These are phyloP conservation scores for Myxozyma vanderwaltii DNA, from an alignment of 805 yeast species.

Conservation along the genomic window DNA sequence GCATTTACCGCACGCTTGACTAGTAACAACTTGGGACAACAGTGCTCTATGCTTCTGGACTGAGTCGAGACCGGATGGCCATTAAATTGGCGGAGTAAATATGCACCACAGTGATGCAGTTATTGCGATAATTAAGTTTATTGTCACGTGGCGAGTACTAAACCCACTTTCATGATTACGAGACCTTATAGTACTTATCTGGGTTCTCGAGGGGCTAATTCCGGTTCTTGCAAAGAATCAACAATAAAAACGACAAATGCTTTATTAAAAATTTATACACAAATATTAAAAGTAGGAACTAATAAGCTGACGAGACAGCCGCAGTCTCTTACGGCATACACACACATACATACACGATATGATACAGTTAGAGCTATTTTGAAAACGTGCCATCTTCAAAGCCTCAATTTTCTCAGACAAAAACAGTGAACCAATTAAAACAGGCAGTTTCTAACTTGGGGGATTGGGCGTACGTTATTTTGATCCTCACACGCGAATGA, in stretches of 20 bases:
- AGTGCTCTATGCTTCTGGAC: too few relatives aligned
- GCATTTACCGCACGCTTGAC: too few relatives aligned
- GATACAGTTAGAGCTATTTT: constrained; percentile 10
- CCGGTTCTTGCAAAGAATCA: too few relatives aligned
- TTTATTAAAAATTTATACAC: constrained; percentile 12
- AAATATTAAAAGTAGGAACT: constrained; percentile 1
- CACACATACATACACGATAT: not conserved
- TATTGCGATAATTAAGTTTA: not conserved
- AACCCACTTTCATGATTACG: too few relatives aligned
- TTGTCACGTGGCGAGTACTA: not conserved
- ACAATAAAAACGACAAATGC: constrained; percentile 1
- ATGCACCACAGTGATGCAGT: not conserved
- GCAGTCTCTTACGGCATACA: not conserved
- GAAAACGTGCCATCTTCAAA: not conserved
- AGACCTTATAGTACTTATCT: too few relatives aligned
- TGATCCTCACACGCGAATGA: not conserved
- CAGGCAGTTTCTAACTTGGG: not conserved
- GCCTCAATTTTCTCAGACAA: not conserved
- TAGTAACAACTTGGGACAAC: too few relatives aligned
- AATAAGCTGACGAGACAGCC: not conserved
- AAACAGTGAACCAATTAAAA: constrained; percentile 1
- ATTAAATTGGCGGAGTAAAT: not conserved
- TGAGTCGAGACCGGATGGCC: not conserved
- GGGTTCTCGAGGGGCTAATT: not conserved
- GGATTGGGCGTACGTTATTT: not conserved